Conservation (phyloP, 805 yeast genomes). For the Starmerella sirachaensis region DNA sequence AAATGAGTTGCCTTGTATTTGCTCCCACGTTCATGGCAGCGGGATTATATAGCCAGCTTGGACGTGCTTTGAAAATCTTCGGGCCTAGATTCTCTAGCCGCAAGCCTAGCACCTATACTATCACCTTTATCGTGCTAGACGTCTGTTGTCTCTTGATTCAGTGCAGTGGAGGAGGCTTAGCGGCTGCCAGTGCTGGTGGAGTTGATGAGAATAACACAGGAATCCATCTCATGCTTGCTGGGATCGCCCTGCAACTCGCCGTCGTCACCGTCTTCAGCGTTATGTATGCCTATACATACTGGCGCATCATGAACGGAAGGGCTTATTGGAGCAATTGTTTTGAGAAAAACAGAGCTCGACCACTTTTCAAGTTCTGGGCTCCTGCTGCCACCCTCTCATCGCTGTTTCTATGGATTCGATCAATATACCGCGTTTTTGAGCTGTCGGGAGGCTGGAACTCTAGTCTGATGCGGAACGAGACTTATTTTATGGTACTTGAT, state of each 20-base stretch:
- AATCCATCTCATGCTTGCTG: conserved; percentile 60
- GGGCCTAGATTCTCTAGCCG: conserved; percentile 42
- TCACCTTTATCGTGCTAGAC: conserved; percentile 56
- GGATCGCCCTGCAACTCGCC: conserved; percentile 63
- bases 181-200: conserved; percentile 37
- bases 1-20: conserved; percentile 55
- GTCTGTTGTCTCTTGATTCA: conserved; percentile 52
- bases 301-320: conserved; percentile 6
- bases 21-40: conserved; percentile 82
- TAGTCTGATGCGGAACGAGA: conserved; percentile 46
- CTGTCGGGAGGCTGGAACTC: conserved; percentile 64
- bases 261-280: conserved; percentile 51
- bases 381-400: conserved; percentile 32
- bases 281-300: conserved; percentile 36
- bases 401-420: conserved; percentile 48
- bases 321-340: conserved; percentile 16
- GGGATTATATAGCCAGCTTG: conserved; percentile 62
- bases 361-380: conserved; percentile 19
- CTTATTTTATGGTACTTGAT: conserved; percentile 48
- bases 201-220: conserved; percentile 36
- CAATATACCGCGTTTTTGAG: conserved; percentile 63
- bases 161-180: conserved; percentile 60
- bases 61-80: conserved; percentile 51
- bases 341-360: conserved; percentile 16
- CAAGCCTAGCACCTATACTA: conserved; percentile 49